phyloP scores from a whole-genome alignment of 306 rosid species.

The Nissolia schottii region DNA sequence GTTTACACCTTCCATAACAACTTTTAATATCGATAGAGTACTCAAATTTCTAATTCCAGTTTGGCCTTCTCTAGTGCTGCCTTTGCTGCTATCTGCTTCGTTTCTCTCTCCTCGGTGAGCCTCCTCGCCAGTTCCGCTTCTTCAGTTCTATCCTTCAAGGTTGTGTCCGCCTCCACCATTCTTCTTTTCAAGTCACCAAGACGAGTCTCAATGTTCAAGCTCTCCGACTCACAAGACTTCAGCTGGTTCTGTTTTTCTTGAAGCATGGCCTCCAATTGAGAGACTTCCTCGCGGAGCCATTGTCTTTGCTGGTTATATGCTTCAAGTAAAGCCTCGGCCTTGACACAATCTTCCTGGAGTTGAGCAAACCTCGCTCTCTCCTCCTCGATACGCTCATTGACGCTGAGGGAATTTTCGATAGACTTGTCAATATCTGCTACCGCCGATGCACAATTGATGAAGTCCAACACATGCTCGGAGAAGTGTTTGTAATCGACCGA shows the following conservation, averaged over 20 bases:
- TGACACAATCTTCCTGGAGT: background rate
- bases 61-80: background rate
- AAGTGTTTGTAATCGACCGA: background rate
- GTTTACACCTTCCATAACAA: background rate
- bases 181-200: background rate
- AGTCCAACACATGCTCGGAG: slow-evolving; percentile 17
- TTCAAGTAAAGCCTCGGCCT: background rate
- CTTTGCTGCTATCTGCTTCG: background rate
- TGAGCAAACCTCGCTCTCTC: background rate
- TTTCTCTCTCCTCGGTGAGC: background rate
- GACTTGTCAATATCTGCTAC: background rate
- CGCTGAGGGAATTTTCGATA: background rate
- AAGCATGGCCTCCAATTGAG: background rate
- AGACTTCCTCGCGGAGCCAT: slow-evolving; percentile 19
- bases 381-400: background rate
- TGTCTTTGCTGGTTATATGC: background rate
- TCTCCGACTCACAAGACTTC: background rate
- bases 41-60: background rate
- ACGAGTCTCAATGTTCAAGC: background rate
- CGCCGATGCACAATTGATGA: background rate
- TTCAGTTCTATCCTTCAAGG: background rate
- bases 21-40: background rate
- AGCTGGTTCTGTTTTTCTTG: background rate
- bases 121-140: background rate
- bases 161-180: slow-evolving; percentile 7